A percentile compares a stretch with the other conserved stretches of the same genome.
These are phyloP conservation scores for Penicillium sp. DNA, from an alignment of 2,329 filamentous ascomycete species.

Conservation along the genomic window DNA sequence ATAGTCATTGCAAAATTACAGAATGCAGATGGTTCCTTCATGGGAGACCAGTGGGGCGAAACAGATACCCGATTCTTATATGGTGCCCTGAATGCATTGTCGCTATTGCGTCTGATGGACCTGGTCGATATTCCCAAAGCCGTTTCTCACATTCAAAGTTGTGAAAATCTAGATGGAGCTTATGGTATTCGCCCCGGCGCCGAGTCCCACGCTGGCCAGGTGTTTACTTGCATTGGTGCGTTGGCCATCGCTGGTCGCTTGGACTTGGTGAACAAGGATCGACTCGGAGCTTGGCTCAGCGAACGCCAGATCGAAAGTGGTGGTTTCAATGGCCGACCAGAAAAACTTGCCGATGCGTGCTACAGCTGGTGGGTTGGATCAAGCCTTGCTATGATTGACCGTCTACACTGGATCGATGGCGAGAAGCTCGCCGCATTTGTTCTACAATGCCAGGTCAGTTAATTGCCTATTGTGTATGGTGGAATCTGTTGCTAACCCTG, in stretches of 20 bases:
- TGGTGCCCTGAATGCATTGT: conserved; percentile 83
- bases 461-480: not conserved
- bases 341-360: conserved; percentile 95
- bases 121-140: conserved; percentile 77
- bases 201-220: conserved; percentile 92
- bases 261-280: conserved; percentile 78
- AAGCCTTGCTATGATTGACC: conserved; percentile 83
- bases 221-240: conserved; percentile 89
- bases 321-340: conserved; percentile 88
- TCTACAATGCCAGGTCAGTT: conserved; percentile 69
- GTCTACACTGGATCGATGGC: conserved; percentile 89
- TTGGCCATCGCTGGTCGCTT: conserved; percentile 78
- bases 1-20: conserved; percentile 78
- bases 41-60: conserved; percentile 95
- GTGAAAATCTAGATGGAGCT: conserved; percentile 90
- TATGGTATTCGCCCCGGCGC: conserved; percentile 87
- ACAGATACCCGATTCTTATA: conserved; percentile 94
- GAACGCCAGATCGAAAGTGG: conserved; percentile 85
- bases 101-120: conserved; percentile 70
- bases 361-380: conserved; percentile 99
- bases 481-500: conserved; percentile 14
- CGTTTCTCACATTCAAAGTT: conserved; percentile 73
- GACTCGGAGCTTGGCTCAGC: conserved; percentile 83
- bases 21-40: conserved; percentile 82
- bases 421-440: conserved; percentile 78